Conservation (phyloP, 306 rosid genomes). For the Lathyrus tuberosus region DNA sequence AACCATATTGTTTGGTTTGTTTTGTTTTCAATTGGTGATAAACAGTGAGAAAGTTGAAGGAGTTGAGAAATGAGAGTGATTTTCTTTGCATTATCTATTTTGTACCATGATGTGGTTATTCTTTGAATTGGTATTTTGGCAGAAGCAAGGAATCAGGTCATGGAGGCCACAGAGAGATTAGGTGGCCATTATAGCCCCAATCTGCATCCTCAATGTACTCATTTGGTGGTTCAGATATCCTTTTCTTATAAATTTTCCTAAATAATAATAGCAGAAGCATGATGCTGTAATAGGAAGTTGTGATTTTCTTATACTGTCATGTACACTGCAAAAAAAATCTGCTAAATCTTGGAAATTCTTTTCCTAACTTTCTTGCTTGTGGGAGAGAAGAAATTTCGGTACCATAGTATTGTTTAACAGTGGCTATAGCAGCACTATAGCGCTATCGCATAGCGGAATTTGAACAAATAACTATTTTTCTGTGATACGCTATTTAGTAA, state of each 20-base stretch:
- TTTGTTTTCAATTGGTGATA: too few relatives aligned
- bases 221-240: conserved; percentile 99
- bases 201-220: conserved; percentile 93
- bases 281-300: conserved; percentile 10
- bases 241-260: conserved; percentile 42
- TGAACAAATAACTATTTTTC: neutral
- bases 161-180: conserved; percentile 89
- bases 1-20: too few relatives aligned
- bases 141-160: conserved; percentile 99
- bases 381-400: conserved; percentile 10
- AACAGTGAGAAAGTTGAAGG: too few relatives aligned
- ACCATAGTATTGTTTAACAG: neutral
- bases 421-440: neutral
- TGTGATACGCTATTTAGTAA: neutral
- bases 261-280: conserved; percentile 19
- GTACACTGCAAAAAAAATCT: neutral
- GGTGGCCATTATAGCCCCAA: conserved; percentile 93
- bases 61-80: too few relatives aligned
- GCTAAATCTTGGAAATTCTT: neutral
- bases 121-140: conserved; percentile 49
- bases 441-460: neutral
- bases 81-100: too few relatives aligned
- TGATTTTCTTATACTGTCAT: conserved; percentile 1
- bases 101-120: conserved; percentile 11
- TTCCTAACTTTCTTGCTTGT: neutral